phyloP scores from a whole-genome alignment of 176 grass and related monocot species.

The Pharus latifolius region DNA sequence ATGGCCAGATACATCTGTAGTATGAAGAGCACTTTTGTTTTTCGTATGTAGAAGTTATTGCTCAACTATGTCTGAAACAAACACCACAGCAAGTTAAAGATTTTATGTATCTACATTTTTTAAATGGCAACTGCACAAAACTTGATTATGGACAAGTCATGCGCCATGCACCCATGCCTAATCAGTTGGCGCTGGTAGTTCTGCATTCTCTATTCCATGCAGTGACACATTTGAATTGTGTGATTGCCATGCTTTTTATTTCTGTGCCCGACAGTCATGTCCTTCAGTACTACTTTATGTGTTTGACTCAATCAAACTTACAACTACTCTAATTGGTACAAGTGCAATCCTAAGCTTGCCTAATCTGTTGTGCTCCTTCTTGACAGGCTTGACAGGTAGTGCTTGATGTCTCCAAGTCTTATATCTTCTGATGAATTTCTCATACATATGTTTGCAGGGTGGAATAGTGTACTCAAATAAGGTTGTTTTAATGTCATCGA shows the following conservation, averaged over 20 bases:
- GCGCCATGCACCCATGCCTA: background rate
- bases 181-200: background rate
- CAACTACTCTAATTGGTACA: background rate
- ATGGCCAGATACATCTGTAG: background rate
- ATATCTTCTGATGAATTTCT: background rate
- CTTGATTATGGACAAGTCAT: background rate
- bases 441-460: slow-evolving; percentile 36
- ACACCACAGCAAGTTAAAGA: background rate
- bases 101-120: background rate
- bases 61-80: background rate
- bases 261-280: no score
- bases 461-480: slow-evolving; percentile 65
- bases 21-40: background rate
- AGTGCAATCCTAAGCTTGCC: background rate
- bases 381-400: background rate
- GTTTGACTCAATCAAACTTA: background rate
- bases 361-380: background rate
- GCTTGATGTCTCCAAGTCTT: background rate
- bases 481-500: slow-evolving; percentile 44
- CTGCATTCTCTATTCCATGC: background rate
- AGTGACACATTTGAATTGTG: background rate
- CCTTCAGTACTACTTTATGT: no score
- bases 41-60: background rate
- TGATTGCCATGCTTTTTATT: background rate
- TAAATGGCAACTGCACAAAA: background rate